Percentiles rank a stretch among this genome's conserved stretches.
phyloP scores from a whole-genome alignment of 352 stramenopile species.

The Phytophthora sp. region DNA sequence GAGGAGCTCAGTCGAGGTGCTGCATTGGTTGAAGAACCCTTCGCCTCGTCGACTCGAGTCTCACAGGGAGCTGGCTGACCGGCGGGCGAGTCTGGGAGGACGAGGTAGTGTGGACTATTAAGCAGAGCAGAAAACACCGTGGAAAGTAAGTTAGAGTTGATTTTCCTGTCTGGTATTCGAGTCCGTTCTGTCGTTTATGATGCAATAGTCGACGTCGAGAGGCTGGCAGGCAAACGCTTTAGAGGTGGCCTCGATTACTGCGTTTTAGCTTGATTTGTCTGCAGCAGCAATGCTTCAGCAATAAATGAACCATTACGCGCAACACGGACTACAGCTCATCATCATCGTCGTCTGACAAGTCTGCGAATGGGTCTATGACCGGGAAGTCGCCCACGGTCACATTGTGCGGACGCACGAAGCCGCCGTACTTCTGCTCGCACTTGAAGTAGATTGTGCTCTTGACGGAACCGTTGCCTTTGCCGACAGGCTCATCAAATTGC shows the following conservation, averaged over 20 bases:
- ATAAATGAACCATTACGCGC: neutral
- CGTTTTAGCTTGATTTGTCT: neutral
- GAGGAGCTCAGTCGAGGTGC: slow-evolving; percentile 1
- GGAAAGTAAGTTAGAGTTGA: slow-evolving; percentile 63
- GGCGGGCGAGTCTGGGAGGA: neutral
- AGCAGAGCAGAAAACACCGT: slow-evolving; percentile 35
- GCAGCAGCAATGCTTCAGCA: too few species aligned
- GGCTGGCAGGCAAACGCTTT: neutral
- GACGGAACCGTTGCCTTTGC: slow-evolving; percentile 92
- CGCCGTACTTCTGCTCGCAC: slow-evolving; percentile 90
- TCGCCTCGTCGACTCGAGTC: neutral
- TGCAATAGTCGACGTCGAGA: neutral
- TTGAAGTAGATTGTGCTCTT: slow-evolving; percentile 94
- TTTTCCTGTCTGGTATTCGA: slow-evolving; percentile 32
- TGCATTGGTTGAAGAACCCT: neutral
- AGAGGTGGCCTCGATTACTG: neutral
- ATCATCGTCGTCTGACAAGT: slow-evolving; percentile 81
- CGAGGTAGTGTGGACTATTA: slow-evolving; percentile 25
- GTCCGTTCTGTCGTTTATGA: slow-evolving; percentile 23
- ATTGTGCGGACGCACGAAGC: slow-evolving; percentile 96
- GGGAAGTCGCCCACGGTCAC: slow-evolving; percentile 94
- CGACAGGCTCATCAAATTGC: slow-evolving; percentile 96
- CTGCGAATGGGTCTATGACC: slow-evolving; percentile 76
- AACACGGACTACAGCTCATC: slow-evolving; percentile 66
- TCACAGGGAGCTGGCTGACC: neutral